Evolutionary conservation across 139 green algal genomes (phyloP).

Genomic region (Chlorella sp.): DNA sequence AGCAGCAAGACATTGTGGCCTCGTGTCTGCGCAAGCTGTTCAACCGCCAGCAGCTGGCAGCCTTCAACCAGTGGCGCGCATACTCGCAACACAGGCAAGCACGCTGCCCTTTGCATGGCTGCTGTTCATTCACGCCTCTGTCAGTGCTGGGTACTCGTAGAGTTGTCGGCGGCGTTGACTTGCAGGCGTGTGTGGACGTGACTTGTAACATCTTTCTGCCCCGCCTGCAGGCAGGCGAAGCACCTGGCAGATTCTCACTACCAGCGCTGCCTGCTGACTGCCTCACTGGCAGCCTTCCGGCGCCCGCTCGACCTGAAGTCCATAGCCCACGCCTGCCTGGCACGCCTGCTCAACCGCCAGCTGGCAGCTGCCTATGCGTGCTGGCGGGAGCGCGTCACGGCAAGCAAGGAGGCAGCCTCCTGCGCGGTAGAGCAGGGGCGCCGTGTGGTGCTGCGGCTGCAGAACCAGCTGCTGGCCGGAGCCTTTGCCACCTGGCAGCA

Average conservation of each 20-base stretch:
- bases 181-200: background rate
- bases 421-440: slow-evolving; percentile 4
- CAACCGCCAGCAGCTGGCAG: slow-evolving; percentile 16
- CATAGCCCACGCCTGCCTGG: background rate
- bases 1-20: background rate
- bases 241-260: background rate
- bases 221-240: background rate
- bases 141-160: background rate
- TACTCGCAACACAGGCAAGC: background rate
- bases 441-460: slow-evolving; percentile 13
- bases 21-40: slow-evolving; percentile 24
- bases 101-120: background rate
- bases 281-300: background rate
- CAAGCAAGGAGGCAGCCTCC: background rate
- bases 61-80: slow-evolving; percentile 10
- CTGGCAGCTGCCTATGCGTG: slow-evolving; percentile 28
- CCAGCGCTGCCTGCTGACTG: background rate
- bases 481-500: background rate
- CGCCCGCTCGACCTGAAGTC: background rate
- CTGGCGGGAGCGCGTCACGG: slow-evolving; percentile 8
- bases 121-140: background rate
- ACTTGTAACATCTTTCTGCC: background rate
- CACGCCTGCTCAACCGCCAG: slow-evolving; percentile 27
- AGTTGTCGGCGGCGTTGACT: background rate
- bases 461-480: slow-evolving; percentile 9